phyloP scores from a whole-genome alignment of 148 eudicot species.

The Persicaria maculosa region DNA sequence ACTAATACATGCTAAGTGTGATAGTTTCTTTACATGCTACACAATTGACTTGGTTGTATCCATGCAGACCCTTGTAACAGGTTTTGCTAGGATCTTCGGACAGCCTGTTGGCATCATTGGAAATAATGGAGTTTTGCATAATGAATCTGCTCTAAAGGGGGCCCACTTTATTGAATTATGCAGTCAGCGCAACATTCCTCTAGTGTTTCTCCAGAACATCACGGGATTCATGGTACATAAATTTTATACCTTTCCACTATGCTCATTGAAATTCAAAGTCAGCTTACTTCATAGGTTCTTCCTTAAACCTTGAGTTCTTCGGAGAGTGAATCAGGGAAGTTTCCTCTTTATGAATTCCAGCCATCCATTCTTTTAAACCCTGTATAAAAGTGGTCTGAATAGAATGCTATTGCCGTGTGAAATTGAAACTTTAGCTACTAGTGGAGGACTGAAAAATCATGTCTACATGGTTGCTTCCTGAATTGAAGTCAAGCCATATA shows the following conservation, averaged over 20 bases:
- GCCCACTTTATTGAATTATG: slow-evolving; percentile 95
- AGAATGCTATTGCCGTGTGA: neutral
- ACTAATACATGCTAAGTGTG: slow-evolving; percentile 9
- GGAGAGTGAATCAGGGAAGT: neutral
- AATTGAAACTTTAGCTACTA: neutral
- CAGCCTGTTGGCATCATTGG: slow-evolving; percentile 95
- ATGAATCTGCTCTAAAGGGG: slow-evolving; percentile 97
- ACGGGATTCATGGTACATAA: slow-evolving; percentile 91
- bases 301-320: neutral
- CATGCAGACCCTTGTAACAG: slow-evolving; percentile 85
- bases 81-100: slow-evolving; percentile 85
- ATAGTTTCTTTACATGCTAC: neutral
- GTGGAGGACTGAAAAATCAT: neutral
- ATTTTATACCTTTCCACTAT: neutral
- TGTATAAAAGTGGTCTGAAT: neutral
- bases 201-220: slow-evolving; percentile 93
- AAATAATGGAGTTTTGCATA: slow-evolving; percentile 79
- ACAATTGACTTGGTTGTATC: neutral
- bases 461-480: neutral
- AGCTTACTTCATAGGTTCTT: neutral
- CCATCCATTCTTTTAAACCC: neutral
- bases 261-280: neutral
- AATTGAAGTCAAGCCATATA: neutral
- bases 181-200: slow-evolving; percentile 88
- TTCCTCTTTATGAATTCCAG: neutral